Percentiles rank a stretch among this genome's conserved stretches.
These are phyloP conservation scores for Boletus sensibilis DNA, from an alignment of 768 basidiomycete genomes.

Conservation along the genomic window DNA sequence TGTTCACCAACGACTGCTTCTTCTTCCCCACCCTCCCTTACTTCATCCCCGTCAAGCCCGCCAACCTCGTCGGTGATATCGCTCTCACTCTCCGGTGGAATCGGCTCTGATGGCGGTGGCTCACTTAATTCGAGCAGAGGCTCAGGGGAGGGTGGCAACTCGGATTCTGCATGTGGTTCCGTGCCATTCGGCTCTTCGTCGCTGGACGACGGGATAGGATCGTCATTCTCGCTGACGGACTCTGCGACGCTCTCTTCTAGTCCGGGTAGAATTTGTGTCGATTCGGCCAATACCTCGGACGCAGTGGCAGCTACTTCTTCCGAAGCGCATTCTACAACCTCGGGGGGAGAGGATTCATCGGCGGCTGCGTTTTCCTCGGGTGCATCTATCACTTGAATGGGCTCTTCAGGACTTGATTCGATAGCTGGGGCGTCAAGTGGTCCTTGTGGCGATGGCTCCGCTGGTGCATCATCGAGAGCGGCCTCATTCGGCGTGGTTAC, in stretches of 20 bases:
- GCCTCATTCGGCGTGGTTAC: neutral
- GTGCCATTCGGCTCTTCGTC: neutral
- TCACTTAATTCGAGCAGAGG: constrained; percentile 28
- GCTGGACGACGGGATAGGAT: neutral
- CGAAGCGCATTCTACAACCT: constrained; percentile 2
- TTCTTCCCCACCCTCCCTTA: constrained; percentile 14
- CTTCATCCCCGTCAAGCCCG: constrained; percentile 22
- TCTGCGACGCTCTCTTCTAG: constrained; percentile 3
- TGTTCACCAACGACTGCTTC: constrained; percentile 10
- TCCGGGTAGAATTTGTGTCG: neutral
- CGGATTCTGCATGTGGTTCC: constrained; percentile 9
- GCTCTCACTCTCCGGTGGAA: constrained; percentile 34
- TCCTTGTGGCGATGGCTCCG: constrained; percentile 1
- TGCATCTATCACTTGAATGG: neutral
- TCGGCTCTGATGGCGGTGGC: constrained; percentile 32
- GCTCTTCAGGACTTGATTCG: constrained; percentile 13
- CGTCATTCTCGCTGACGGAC: constrained; percentile 8
- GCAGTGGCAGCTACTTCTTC: constrained; percentile 7
- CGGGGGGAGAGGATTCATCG: constrained; percentile 3
- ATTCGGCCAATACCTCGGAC: constrained; percentile 6
- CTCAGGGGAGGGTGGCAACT: constrained; percentile 3
- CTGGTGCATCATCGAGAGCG: neutral
- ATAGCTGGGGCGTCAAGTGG: neutral
- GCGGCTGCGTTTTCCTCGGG: neutral
- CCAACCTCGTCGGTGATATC: constrained; percentile 35